A percentile compares a stretch with the other conserved stretches of the same genome.
These are phyloP conservation scores for Blastomyces parvus DNA, from an alignment of 2,329 filamentous ascomycete species.

Conservation along the genomic window DNA sequence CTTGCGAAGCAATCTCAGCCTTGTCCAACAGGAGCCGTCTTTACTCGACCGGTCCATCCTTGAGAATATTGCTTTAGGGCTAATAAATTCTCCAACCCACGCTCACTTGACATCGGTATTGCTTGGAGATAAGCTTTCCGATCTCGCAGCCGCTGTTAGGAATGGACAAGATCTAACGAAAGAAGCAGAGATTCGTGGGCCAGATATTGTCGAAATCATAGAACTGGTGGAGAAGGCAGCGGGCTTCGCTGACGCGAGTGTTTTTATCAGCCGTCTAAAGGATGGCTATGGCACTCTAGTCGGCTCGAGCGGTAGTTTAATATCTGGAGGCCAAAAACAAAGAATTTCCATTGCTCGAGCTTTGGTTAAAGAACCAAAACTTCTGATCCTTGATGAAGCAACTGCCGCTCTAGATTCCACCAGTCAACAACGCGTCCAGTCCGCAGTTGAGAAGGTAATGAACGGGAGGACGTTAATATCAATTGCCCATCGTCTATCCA, in stretches of 20 bases:
- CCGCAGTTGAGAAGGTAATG: conserved; percentile 17
- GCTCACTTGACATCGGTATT: conserved; percentile 37
- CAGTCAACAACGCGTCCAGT: conserved; percentile 21
- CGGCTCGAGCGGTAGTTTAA: conserved; percentile 45
- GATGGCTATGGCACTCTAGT: conserved; percentile 43
- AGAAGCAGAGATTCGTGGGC: conserved; percentile 37
- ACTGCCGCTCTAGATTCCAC: conserved; percentile 22
- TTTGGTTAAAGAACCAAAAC: conserved; percentile 70
- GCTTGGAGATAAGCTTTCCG: conserved; percentile 40
- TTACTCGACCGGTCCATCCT: conserved; percentile 75
- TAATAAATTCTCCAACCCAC: conserved; percentile 26
- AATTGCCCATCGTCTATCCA: conserved; percentile 24
- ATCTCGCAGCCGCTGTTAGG: conserved; percentile 45
- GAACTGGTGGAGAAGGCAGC: conserved; percentile 34
- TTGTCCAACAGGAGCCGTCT: conserved; percentile 79
- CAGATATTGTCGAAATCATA: conserved; percentile 44
- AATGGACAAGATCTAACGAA: conserved; percentile 41
- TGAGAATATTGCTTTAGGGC: conserved; percentile 59
- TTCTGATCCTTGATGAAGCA: conserved; percentile 45
- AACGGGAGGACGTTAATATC: conserved; percentile 19
- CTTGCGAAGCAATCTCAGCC: conserved; percentile 71
- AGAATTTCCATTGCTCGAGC: conserved; percentile 78
- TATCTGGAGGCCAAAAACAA: conserved; percentile 24
- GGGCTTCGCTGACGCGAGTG: conserved; percentile 49
- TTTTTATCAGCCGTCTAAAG: conserved; percentile 47